Evolutionary conservation across 306 rosid species (phyloP), one percentile per base, ranked within the genome.

Genomic region (Fragaria ananassa): DNA sequence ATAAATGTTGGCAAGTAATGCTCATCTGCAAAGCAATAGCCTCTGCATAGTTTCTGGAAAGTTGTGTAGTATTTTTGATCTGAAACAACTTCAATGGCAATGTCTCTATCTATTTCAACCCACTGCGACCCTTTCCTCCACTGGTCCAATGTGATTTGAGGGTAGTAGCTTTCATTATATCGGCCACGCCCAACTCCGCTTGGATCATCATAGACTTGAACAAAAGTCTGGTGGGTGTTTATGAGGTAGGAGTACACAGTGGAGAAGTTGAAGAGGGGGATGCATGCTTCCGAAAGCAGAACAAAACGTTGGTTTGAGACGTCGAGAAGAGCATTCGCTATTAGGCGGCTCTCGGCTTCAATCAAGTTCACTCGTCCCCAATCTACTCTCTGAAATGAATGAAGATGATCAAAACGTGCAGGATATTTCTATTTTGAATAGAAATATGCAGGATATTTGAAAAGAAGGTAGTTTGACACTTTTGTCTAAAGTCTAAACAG

Each of bases 41-140:
- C 82, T 5, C 31, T 46, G 45, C 85, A 78, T 2, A 51, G 11
- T 25, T 61, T 68, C 10, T 66, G 72, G n/a, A 82, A 60, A 5
- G 70, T 47, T 1, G 82, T 39, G 68, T 72, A 78, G 58, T 82
- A 82, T 7, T 8, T 68, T 27, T 2, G 18, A 31, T 82, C 85
- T 0, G 85, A 82, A 1, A 82, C 76, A 4, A 73, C 66, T 10
- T 65, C 79, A 14, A 74, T 6, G 51, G 85, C 82, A 1, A 71
- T 49, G 42, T 72, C 68, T 58, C 85, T 58, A 18, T 78, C 79
- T 10, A 78, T 25, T 61, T 81, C 70, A 39, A 81, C 57, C 81
- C 84, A 81, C 54, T 81, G 84, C 0, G 84, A 81, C 6, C 84
- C 85, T 73, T 82, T 82, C 8, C 82, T 66, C 85, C 85, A 82